Base-by-base conservation (phyloP, 495 filamentous ascomycete genomes). In the Penicillium diatomitis region DNA sequence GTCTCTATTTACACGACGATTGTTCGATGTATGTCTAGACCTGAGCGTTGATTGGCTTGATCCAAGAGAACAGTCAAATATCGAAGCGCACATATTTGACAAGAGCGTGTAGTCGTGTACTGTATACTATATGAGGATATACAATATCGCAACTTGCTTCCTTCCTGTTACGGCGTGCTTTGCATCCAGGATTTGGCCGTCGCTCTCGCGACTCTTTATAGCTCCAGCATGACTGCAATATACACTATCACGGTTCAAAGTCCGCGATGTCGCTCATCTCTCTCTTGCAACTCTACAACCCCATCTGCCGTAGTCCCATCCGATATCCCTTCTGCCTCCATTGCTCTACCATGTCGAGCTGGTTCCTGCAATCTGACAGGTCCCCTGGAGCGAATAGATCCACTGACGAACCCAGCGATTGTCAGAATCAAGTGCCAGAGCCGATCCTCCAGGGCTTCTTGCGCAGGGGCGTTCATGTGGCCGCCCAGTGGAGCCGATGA, bases 241-340 rank as follows among this genome's bases (percentile, higher is more conserved):
- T 20, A 20, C 20, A 20, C 20, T 20, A 20, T 20, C 20, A 54
- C 45, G 47, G 12, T 11, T 33, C 36, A 49, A 35, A 31, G 51
- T 31, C 36, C 33, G 30, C 47, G 27, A 37, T 44, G 49, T 28
- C 57, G 55, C 27, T 54, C 52, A 8, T 63, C 55, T 57, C 75
- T 64, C 36, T 77, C 69, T 44, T 83, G 81, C 53, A 87, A 59
- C 57, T 88, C 85, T 8, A 88, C 74, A 4, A 75, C 70, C 10
- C 69, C 75, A 41, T 81, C 79, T 45, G 82, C 78, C 55, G 87
- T 82, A 32, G 79, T 84, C 9, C 79, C 83, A 55, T 87, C 83
- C 63, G 86, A 60, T 42, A 85, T 84, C 37, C 58, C 60, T 30
- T 40, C 45, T 39, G 63, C 47, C 50, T 57, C 62, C 33, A 78